Evolutionary conservation across 2,329 filamentous ascomycete genomes (phyloP), one percentile per base, ranked within the genome.

Genomic region (Grosmannia clavigera): DNA sequence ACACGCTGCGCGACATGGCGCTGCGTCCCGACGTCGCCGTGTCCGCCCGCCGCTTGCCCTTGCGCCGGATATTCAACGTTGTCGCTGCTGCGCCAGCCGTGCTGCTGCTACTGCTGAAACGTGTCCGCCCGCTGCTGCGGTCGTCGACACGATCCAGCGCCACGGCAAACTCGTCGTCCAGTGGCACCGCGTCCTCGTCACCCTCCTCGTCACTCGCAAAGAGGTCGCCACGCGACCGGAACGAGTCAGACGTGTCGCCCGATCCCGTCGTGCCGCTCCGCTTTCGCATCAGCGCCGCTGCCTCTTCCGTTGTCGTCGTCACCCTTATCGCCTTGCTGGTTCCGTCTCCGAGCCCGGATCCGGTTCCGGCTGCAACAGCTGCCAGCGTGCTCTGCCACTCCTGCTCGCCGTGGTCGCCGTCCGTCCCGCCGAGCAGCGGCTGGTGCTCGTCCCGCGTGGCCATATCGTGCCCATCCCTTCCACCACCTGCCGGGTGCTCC

Each of bases 121-220:
- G 73, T 27, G 81, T 84, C 64, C 81, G 87, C 54, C 80, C 82
- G 67, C 87, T 91, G 65, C 85, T 86, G 54, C 81, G 80, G 67
- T 94, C 90, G n/a, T 94, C 90, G 65, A 87, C 83, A 58, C 87
- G 82, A 62, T 91, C 86, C 63, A 96, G 78, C 3, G 85, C 84
- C 70, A 95, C 85, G 3, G 91, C 89, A 66, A 97, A 95, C 68
- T 96, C 92, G 69, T 96, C 92, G 67, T 92, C 90, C 22, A 97
- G 75, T 14, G 91, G 89, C n/a, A 96, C 83, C 0, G 92, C 92
- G 72, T 97, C 92, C 70, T 95, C 92, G 64, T 95, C 90, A 58
- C 92, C 90, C 67, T 86, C 83, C 55, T 81, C 83, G 63, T 95
- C 91, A 67, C 91, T 96, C 0, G 90, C 90, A 65, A 96, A 94